These are phyloP conservation scores for Discostella stelligera DNA, from an alignment of 352 stramenopile genomes.

Conservation along the genomic window DNA sequence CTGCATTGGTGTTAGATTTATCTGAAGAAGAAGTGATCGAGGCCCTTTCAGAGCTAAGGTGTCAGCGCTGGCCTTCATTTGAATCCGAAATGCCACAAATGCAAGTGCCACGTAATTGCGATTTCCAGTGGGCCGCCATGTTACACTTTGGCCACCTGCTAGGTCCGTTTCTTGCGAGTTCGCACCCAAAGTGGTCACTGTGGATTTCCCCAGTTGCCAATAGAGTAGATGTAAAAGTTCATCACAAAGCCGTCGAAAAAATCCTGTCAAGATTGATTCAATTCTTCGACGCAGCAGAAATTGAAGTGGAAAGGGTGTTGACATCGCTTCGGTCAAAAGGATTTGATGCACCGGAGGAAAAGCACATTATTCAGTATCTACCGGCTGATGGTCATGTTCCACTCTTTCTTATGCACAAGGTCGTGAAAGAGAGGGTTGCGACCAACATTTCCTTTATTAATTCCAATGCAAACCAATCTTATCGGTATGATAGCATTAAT, in stretches of 20 bases:
- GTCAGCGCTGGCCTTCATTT: slow-evolving; percentile 50
- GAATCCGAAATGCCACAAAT: slow-evolving; percentile 1
- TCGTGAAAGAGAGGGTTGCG: slow-evolving; percentile 38
- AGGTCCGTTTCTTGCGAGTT: slow-evolving; percentile 53
- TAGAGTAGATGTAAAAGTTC: slow-evolving; percentile 2
- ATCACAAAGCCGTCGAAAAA: slow-evolving; percentile 17
- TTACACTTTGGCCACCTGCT: slow-evolving; percentile 72
- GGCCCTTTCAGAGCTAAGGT: slow-evolving; percentile 54
- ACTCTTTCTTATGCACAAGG: slow-evolving; percentile 55
- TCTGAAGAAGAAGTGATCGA: slow-evolving; percentile 33
- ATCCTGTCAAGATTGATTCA: slow-evolving; percentile 38
- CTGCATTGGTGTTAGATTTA: slow-evolving; percentile 54
- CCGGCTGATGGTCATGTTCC: slow-evolving; percentile 45
- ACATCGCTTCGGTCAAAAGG: slow-evolving; percentile 52
- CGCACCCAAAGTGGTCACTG: slow-evolving; percentile 55
- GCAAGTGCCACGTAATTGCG: slow-evolving; percentile 8
- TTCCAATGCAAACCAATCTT: neutral
- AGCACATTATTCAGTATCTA: slow-evolving; percentile 68
- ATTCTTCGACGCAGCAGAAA: slow-evolving; percentile 61
- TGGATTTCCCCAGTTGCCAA: slow-evolving; percentile 53
- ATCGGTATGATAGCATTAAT: neutral
- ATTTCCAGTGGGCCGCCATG: slow-evolving; percentile 55
- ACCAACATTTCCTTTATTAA: neutral
- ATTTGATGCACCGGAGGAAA: slow-evolving; percentile 51
- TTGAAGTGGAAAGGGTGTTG: slow-evolving; percentile 46